Evolutionary conservation across 1,284 basidiomycete species (phyloP).

Genomic region (Cutaneotrichosporon dermatis): DNA sequence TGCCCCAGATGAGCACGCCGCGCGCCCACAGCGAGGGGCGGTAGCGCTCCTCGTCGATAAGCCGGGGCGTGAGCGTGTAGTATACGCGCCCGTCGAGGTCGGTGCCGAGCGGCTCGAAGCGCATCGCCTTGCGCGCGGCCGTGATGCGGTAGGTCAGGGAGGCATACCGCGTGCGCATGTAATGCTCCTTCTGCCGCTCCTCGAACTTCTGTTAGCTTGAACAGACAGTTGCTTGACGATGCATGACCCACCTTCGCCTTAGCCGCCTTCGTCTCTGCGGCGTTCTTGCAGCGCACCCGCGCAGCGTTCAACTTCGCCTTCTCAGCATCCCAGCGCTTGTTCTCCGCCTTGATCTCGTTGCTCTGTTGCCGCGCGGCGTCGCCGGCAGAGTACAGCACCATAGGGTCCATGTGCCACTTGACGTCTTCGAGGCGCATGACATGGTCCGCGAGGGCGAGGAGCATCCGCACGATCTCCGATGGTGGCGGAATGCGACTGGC

Average conservation of each 20-base stretch:
- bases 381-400: slow-evolving; percentile 15
- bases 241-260: slow-evolving; percentile 24
- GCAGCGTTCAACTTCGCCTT: slow-evolving; percentile 34
- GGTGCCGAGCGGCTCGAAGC: slow-evolving; percentile 32
- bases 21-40: slow-evolving; percentile 38
- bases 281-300: slow-evolving; percentile 24
- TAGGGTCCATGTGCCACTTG: slow-evolving; percentile 24
- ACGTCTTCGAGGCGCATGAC: slow-evolving; percentile 21
- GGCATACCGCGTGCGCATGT: slow-evolving; percentile 14
- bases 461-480: slow-evolving; percentile 39
- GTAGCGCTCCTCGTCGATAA: slow-evolving; percentile 30
- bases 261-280: slow-evolving; percentile 29
- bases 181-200: slow-evolving; percentile 22
- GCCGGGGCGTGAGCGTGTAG: slow-evolving; percentile 28
- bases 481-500: slow-evolving; percentile 35
- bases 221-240: too few relatives aligned
- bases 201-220: slow-evolving; percentile 10
- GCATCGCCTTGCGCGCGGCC: slow-evolving; percentile 17
- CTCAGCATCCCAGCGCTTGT: slow-evolving; percentile 27
- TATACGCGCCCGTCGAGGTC: slow-evolving; percentile 40
- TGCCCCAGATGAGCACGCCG: slow-evolving; percentile 37
- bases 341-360: slow-evolving; percentile 18
- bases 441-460: slow-evolving; percentile 33
- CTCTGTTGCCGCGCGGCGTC: slow-evolving; percentile 15
- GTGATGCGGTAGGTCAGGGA: slow-evolving; percentile 27